Evolutionary conservation across 208 protist species (phyloP).

Genomic region (Wallacemonas collosoma): DNA sequence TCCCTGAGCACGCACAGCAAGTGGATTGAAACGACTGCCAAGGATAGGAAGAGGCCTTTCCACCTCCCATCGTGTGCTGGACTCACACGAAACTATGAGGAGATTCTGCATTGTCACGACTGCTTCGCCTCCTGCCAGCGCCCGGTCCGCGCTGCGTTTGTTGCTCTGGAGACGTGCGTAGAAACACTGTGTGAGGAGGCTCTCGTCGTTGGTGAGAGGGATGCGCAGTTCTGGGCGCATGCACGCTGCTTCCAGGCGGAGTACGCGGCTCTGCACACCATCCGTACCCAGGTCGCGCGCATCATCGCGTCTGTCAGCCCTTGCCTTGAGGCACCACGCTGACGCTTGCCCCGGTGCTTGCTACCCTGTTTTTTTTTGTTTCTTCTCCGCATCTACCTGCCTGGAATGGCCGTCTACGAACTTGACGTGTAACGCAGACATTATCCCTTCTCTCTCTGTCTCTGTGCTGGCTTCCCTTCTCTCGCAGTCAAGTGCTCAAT

Average conservation of each 20-base stretch:
- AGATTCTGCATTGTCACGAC: conserved; percentile 54
- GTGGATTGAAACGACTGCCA: conserved; percentile 37
- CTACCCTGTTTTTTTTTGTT: neutral
- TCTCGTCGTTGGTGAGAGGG: conserved; percentile 38
- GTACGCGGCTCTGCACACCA: conserved; percentile 39
- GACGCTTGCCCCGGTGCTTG: neutral
- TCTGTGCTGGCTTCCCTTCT: no score
- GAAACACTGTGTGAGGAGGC: conserved; percentile 62
- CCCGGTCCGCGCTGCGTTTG: conserved; percentile 38
- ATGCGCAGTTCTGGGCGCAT: conserved; percentile 46
- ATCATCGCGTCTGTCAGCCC: neutral
- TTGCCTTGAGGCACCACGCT: neutral
- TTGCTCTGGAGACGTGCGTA: conserved; percentile 39
- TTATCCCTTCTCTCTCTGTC: no score
- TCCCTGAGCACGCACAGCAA: conserved; percentile 55
- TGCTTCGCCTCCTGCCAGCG: conserved; percentile 62
- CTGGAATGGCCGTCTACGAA: no score
- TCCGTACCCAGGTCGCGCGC: conserved; percentile 24
- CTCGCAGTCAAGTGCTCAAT: no score
- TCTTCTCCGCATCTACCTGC: no score
- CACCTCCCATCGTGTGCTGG: conserved; percentile 25
- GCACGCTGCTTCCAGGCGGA: conserved; percentile 46
- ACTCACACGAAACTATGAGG: conserved; percentile 47
- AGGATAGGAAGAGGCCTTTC: conserved; percentile 20
- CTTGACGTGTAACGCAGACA: no score